Evolutionary conservation across 139 green algal genomes (phyloP), one percentile per base, ranked within the genome.

Genomic region (Volvox africanus): DNA sequence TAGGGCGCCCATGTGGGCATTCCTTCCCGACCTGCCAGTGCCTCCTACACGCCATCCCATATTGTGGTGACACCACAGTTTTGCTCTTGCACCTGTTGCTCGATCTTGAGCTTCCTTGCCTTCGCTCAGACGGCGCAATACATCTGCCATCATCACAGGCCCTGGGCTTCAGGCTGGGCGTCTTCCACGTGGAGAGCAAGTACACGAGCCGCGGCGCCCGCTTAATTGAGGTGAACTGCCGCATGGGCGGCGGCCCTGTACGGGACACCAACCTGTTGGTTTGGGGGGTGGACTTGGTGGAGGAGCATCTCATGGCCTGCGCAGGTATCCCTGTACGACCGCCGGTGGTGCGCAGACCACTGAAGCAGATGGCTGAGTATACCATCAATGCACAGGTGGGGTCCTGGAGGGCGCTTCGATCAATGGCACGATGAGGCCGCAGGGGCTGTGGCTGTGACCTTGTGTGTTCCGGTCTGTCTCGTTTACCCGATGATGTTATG

Each of bases 151-250:
- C 11, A 91, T 30, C 19, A 22, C 86, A 95, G 92, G 81, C 81
- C 6, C 91, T 96, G 37, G 94, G 94, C 28, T 92, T 96, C 71
- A 83, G 61, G 28, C 61, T 95, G 91, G 97, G 96, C 20, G 97
- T 98, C n/a, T 98, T 98, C 93, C 97, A 99, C 92, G 97, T 99
- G 83, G 97, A 99, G 94, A 82, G 90, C 91, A 99, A 99, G 95
- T 97, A 96, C 93, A 99, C 97, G 12, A 93, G 76, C 50, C 90
- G 93, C 76, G 97, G 97, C 30, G 88, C 97, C 18, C 93, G 95
- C 18, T 94, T 98, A 35, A 98, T 99, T 79, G 97, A 99, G 94
- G 95, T 99, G 92, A 99, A 99, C 93, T 96, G 94, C 91, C 95
- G 97, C 90, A 99, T 99, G 97, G 97, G 97, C 0, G 97, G 97